These are phyloP conservation scores for Neoboletus brunneissimus DNA, from an alignment of 768 basidiomycete species.

Conservation along the genomic window DNA sequence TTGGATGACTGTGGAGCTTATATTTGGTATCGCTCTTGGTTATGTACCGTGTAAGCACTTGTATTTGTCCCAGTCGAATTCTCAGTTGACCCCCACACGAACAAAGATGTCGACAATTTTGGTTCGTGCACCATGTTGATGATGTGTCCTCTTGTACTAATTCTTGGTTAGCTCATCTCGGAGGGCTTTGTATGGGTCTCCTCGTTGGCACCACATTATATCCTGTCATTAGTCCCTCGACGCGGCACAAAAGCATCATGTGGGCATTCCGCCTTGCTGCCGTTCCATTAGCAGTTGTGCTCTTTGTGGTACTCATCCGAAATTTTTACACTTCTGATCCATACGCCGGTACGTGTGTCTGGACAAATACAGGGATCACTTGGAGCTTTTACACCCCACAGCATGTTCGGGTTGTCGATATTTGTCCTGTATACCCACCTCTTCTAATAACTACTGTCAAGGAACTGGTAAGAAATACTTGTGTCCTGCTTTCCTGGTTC, in stretches of 20 bases:
- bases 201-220: conserved; percentile 82
- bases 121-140: conserved; percentile 40
- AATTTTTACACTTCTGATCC: conserved; percentile 93
- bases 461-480: conserved; percentile 36
- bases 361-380: neutral
- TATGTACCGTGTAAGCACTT: conserved; percentile 71
- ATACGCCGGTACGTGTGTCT: conserved; percentile 59
- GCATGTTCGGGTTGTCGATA: conserved; percentile 89
- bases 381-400: conserved; percentile 25
- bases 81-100: conserved; percentile 14
- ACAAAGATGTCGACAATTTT: conserved; percentile 84
- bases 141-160: neutral
- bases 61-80: neutral
- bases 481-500: neutral
- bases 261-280: conserved; percentile 73
- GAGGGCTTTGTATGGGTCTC: conserved; percentile 82
- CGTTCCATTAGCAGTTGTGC: conserved; percentile 69
- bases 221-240: conserved; percentile 83
- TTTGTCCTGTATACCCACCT: conserved; percentile 83
- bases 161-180: conserved; percentile 68
- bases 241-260: conserved; percentile 65
- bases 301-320: conserved; percentile 76
- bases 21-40: conserved; percentile 82
- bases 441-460: conserved; percentile 64
- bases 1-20: conserved; percentile 82